A percentile compares a stretch with the other conserved stretches of the same genome.
phyloP scores from a whole-genome alignment of 164 flowering plant genomes.

The Paratinospora sagittata region DNA sequence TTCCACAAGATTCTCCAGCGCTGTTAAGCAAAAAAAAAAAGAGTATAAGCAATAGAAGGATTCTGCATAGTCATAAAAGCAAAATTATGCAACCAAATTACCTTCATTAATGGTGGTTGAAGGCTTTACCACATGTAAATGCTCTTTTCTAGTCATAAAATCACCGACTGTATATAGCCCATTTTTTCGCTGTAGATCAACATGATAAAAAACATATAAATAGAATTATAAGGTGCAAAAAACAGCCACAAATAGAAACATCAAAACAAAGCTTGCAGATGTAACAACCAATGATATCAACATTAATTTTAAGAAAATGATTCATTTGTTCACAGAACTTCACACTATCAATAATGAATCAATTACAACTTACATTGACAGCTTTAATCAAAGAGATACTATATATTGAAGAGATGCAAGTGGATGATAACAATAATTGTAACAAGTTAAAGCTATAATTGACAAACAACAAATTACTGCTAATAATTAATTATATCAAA shows the following conservation, averaged over 20 bases:
- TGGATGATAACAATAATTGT: neutral
- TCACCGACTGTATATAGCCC: constrained; percentile 82
- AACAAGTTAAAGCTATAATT: neutral
- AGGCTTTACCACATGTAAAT: constrained; percentile 70
- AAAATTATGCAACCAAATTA: constrained; percentile 12
- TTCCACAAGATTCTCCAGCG: constrained; percentile 75
- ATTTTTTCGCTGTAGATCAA: constrained; percentile 46
- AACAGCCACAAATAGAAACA: neutral
- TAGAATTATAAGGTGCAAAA: neutral
- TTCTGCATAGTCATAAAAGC: neutral
- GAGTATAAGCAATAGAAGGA: neutral
- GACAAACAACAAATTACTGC: neutral
- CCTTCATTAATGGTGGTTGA: constrained; percentile 93
- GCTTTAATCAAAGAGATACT: neutral
- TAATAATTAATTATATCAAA: neutral
- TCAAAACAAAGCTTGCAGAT: neutral
- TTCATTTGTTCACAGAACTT: neutral
- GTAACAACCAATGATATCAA: neutral
- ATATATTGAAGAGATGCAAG: neutral
- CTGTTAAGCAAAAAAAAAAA: constrained; percentile 33
- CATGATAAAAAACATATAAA: neutral
- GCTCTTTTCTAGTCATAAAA: constrained; percentile 81
- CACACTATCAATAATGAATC: neutral
- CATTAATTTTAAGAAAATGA: too few relatives aligned
- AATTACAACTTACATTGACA: neutral